Percentiles rank a stretch among this genome's conserved stretches.
phyloP scores from a whole-genome alignment of 441 rosid genomes.

The Euphorbia schlechtendalii region DNA sequence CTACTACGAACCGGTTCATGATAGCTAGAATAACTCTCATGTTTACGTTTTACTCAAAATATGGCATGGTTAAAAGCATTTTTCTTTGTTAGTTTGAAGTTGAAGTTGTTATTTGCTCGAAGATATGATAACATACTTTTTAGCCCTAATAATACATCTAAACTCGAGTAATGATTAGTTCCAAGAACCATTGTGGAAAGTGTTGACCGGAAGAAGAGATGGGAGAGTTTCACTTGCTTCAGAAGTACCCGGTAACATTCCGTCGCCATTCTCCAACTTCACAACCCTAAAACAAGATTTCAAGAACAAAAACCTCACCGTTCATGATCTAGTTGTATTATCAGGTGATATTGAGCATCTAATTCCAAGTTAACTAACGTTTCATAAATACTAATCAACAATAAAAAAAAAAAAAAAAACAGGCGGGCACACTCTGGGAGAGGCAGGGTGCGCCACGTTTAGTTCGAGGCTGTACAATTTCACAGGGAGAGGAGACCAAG shows the following conservation, averaged over 20 bases:
- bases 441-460: conserved; percentile 39
- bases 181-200: conserved; percentile 24
- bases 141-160: too few relatives aligned
- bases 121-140: too few relatives aligned
- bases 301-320: conserved; percentile 4
- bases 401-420: background rate
- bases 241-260: conserved; percentile 24
- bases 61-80: too few relatives aligned
- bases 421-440: conserved; percentile 63
- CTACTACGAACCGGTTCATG: too few relatives aligned
- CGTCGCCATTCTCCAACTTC: conserved; percentile 15
- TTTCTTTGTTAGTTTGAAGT: too few relatives aligned
- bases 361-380: background rate
- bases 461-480: conserved; percentile 55
- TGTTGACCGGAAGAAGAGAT: conserved; percentile 66
- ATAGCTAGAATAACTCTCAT: too few relatives aligned
- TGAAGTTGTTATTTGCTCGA: too few relatives aligned
- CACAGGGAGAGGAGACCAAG: conserved; percentile 49
- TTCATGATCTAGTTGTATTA: conserved; percentile 15
- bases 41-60: background rate
- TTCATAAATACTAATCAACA: background rate
- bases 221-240: conserved; percentile 40
- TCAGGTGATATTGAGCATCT: background rate
- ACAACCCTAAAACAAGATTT: conserved; percentile 5
- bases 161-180: conserved; percentile 21